Conservation (phyloP, 2,329 filamentous ascomycete genomes). For the Penicillium olsonii region DNA sequence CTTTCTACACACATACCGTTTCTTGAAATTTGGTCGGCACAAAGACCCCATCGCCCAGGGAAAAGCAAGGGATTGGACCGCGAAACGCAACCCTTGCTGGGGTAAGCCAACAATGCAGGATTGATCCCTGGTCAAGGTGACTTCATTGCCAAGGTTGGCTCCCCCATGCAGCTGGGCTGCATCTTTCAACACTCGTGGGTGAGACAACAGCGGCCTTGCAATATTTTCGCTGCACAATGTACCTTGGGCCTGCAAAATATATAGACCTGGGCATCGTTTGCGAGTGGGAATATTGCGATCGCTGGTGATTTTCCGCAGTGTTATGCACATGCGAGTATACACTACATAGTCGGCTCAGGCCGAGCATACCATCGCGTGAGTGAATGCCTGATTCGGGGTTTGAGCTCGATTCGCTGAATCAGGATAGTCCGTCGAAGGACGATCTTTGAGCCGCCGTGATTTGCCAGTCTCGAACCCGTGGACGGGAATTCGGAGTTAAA, state of each 20-base stretch:
- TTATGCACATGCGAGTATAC: neutral
- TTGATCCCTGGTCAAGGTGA: slow-evolving; percentile 1
- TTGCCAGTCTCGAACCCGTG: neutral
- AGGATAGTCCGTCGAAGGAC: slow-evolving; percentile 3
- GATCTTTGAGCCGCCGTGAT: neutral
- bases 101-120: slow-evolving; percentile 1
- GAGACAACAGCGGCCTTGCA: slow-evolving; percentile 2
- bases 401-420: neutral
- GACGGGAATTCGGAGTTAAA: neutral
- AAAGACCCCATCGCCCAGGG: slow-evolving; percentile 6
- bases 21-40: neutral
- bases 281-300: slow-evolving; percentile 10
- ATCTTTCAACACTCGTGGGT: neutral
- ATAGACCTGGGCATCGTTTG: neutral
- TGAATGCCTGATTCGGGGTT: neutral
- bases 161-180: neutral
- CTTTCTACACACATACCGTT: neutral
- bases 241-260: no score
- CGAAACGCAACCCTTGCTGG: slow-evolving; percentile 6
- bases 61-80: slow-evolving; percentile 8
- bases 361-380: slow-evolving; percentile 11
- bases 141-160: slow-evolving; percentile 1
- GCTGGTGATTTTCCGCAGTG: slow-evolving; percentile 5
- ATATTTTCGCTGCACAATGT: neutral
- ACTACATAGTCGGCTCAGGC: slow-evolving; percentile 3